Base-by-base conservation (phyloP, 2,329 filamentous ascomycete genomes). In the Pezicula rhizophila region DNA sequence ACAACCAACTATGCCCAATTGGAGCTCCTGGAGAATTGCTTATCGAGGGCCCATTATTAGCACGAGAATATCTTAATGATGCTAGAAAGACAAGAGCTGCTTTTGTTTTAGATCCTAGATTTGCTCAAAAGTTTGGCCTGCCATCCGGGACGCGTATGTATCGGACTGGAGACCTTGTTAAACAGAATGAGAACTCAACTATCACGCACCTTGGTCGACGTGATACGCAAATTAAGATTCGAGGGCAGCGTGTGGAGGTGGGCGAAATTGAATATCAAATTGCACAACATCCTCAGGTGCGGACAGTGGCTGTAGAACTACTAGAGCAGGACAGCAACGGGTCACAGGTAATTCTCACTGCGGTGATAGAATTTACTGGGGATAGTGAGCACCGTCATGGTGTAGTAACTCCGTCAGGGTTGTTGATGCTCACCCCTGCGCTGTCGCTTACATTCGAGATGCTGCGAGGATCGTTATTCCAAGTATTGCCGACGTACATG, bases 1-100 rank as follows among this genome's bases (percentile, higher is more conserved):
- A 42, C 20, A 42, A 42, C 15, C 40, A 33, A 20, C 56, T 65
- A 8, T 53, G 57, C n/a, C 59, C 64, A 7, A 41, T 59, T 25
- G 66, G 65, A 5, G 45, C 50, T 39, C 55, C 65, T n/a, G 66
- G 66, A 17, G 66, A 69, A 52, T 58, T 71, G n/a, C 55, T 64
- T 8, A 55, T 71, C 2, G 61, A 65, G 18, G 50, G 52, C 1
- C 41, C 46, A 20, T 37, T 35, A 26, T 75, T 84, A 4, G 80
- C 79, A 8, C 68, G 77, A 25, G 79, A 79, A 28, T 84, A 84
- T 52, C 66, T 82, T n/a, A 74, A 74, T 44, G 75, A 82, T 47
- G 68, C 70, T 0, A 70, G 72, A 42, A 80, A 79, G 64, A 84
- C 80, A 0, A 70, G 69, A 2, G 71, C 73, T 25, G 73, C 72